A percentile compares a stretch with the other conserved stretches of the same genome.
These are phyloP conservation scores for Prunus padus DNA, from an alignment of 306 rosid species.

Conservation along the genomic window DNA sequence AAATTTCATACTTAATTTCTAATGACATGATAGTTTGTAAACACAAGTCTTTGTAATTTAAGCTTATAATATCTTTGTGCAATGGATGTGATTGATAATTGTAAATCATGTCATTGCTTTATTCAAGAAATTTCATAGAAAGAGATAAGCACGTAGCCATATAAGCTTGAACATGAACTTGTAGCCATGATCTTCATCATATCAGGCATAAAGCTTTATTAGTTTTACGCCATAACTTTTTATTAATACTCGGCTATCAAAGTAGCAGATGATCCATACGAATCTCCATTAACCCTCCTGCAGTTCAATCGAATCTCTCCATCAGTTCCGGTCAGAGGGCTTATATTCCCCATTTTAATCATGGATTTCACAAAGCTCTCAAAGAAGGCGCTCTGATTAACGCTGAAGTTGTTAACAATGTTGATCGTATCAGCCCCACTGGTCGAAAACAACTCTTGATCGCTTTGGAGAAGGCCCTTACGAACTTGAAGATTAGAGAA, in stretches of 20 bases:
- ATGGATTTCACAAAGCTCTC: constrained; percentile 22
- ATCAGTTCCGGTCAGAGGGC: constrained; percentile 4
- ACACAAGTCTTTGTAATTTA: neutral
- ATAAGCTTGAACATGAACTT: neutral
- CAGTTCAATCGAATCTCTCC: constrained; percentile 31
- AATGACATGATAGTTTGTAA: neutral
- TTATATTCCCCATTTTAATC: constrained; percentile 28
- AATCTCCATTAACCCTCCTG: constrained; percentile 7
- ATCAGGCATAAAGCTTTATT: too few species aligned
- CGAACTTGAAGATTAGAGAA: constrained; percentile 20
- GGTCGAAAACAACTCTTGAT: constrained; percentile 24
- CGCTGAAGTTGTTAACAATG: constrained; percentile 11
- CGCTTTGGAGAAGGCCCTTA: constrained; percentile 12
- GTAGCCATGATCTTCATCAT: neutral
- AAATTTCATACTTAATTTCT: neutral
- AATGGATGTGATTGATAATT: neutral
- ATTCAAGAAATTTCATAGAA: neutral
- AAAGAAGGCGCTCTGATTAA: constrained; percentile 13
- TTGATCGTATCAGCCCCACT: constrained; percentile 3
- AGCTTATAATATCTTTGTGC: neutral
- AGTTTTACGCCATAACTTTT: neutral
- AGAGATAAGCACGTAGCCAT: neutral
- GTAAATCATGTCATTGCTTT: neutral
- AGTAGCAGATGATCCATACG: neutral
- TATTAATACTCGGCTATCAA: constrained; percentile 14